These are phyloP conservation scores for Ophiosphaerella herpotricha DNA, from an alignment of 2,329 filamentous ascomycete genomes.

Conservation along the genomic window DNA sequence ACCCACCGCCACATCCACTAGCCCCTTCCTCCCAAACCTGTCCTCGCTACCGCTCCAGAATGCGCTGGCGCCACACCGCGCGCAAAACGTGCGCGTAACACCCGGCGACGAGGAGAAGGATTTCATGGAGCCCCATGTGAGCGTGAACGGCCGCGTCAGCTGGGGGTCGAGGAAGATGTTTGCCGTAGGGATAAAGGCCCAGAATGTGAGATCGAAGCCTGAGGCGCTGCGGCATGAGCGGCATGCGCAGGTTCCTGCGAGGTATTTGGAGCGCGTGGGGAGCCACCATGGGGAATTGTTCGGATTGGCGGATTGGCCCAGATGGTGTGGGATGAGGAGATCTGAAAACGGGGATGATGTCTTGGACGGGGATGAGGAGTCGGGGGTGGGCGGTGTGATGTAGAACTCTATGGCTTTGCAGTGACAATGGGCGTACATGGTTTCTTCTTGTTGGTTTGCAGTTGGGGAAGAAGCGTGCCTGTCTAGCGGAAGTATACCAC, in stretches of 20 bases:
- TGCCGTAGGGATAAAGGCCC: constrained; percentile 50
- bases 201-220: constrained; percentile 53
- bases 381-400: constrained; percentile 39
- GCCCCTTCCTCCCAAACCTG: constrained; percentile 41
- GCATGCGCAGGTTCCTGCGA: constrained; percentile 53
- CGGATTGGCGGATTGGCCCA: constrained; percentile 14
- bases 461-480: too few relatives aligned
- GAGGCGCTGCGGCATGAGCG: constrained; percentile 51
- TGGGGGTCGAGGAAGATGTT: constrained; percentile 45
- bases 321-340: constrained; percentile 26
- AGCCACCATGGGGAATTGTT: constrained; percentile 30
- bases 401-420: constrained; percentile 54
- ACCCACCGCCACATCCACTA: constrained; percentile 54
- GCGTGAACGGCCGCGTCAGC: constrained; percentile 15
- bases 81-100: constrained; percentile 56
- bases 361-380: constrained; percentile 20
- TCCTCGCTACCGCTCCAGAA: constrained; percentile 48
- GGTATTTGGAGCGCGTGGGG: constrained; percentile 44
- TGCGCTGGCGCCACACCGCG: constrained; percentile 51
- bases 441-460: neutral
- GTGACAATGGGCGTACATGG: constrained; percentile 50
- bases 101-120: constrained; percentile 51
- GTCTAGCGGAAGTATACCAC: too few relatives aligned
- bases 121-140: constrained; percentile 48
- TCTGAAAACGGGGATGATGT: constrained; percentile 50